These are phyloP conservation scores for Russula foetens DNA, from an alignment of 768 basidiomycete species.

Conservation along the genomic window DNA sequence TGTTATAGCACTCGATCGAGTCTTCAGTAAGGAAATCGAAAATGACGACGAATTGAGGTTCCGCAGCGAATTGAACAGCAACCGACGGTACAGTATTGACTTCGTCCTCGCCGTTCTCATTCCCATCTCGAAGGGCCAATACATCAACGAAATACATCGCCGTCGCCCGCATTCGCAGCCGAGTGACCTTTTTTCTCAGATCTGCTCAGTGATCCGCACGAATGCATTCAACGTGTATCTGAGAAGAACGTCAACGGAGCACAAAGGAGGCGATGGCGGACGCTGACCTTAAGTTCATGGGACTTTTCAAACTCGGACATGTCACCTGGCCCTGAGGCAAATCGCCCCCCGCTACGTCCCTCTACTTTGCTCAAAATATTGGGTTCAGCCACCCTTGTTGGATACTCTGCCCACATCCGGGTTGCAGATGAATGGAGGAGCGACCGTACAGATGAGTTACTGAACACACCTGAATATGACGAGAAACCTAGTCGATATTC, in stretches of 20 bases:
- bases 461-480: too few species aligned
- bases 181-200: slow-evolving; percentile 85
- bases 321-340: slow-evolving; percentile 96
- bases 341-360: slow-evolving; percentile 91
- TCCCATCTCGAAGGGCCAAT: slow-evolving; percentile 94
- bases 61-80: slow-evolving; percentile 95
- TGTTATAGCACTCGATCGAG: slow-evolving; percentile 93
- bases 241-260: slow-evolving; percentile 7
- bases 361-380: too few species aligned
- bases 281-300: slow-evolving; percentile 77
- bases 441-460: too few species aligned
- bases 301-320: slow-evolving; percentile 98
- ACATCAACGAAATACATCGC: slow-evolving; percentile 99
- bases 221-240: slow-evolving; percentile 89
- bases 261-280: neutral
- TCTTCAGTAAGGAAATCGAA: slow-evolving; percentile 99
- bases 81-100: slow-evolving; percentile 98
- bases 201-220: slow-evolving; percentile 81
- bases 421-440: too few species aligned
- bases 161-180: too few species aligned
- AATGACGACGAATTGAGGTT: slow-evolving; percentile 76
- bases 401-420: too few species aligned
- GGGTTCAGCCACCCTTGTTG: too few species aligned
- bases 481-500: too few species aligned
- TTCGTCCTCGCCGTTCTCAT: slow-evolving; percentile 99